Conservation (phyloP, 495 filamentous ascomycete species). For the Trypethelium eluteriae region DNA sequence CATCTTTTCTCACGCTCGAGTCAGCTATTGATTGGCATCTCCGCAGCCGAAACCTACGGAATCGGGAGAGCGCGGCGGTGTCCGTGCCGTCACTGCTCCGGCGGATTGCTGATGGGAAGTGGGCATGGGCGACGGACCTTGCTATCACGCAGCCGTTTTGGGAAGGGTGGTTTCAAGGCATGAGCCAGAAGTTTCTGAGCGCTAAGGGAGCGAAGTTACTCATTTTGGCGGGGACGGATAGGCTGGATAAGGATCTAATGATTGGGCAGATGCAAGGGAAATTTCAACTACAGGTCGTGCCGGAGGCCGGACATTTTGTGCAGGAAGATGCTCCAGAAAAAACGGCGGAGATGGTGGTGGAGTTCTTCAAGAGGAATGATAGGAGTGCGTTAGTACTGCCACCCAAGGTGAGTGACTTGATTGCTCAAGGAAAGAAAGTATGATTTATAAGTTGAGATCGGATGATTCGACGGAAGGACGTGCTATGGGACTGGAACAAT, state of each 20-base stretch:
- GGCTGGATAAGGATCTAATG: slow-evolving; percentile 88
- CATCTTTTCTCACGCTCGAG: slow-evolving; percentile 61
- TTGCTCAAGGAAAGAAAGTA: slow-evolving; percentile 41
- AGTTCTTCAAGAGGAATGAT: slow-evolving; percentile 89
- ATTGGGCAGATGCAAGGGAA: slow-evolving; percentile 99
- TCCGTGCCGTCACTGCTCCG: slow-evolving; percentile 78
- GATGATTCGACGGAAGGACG: neutral
- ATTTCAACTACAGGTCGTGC: slow-evolving; percentile 91
- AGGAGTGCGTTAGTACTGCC: slow-evolving; percentile 75
- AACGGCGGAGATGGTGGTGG: slow-evolving; percentile 65
- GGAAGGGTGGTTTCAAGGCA: slow-evolving; percentile 84
- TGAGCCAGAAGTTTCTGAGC: slow-evolving; percentile 81
- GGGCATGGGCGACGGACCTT: slow-evolving; percentile 83
- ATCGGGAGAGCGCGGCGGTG: slow-evolving; percentile 66
- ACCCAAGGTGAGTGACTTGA: slow-evolving; percentile 70
- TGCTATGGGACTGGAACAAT: neutral
- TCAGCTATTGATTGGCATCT: slow-evolving; percentile 92
- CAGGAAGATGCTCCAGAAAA: slow-evolving; percentile 91
- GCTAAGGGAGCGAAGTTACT: slow-evolving; percentile 82
- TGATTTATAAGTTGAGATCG: slow-evolving; percentile 16
- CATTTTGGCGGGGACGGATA: slow-evolving; percentile 85
- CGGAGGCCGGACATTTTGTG: slow-evolving; percentile 91
- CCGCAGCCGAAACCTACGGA: slow-evolving; percentile 80
- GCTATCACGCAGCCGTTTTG: slow-evolving; percentile 81
- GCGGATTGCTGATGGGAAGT: slow-evolving; percentile 43